Conservation (phyloP, 2,329 filamentous ascomycete species). For the Chalara sp. region DNA sequence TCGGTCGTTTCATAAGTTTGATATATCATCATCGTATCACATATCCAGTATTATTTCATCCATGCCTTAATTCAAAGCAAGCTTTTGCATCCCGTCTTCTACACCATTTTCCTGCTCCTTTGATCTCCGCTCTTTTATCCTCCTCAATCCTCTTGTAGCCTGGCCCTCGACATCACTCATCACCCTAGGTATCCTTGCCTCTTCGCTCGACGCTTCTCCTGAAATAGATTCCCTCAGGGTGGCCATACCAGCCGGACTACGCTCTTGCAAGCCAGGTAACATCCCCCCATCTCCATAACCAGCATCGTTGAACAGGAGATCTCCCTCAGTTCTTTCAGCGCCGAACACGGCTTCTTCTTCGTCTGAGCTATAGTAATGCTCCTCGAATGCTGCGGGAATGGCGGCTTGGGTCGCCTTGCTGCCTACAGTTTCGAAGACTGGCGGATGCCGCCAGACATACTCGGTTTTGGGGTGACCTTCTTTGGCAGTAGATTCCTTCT, state of each 20-base stretch:
- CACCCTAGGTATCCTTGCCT: neutral
- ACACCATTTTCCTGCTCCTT: too few relatives aligned
- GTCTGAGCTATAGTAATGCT: neutral
- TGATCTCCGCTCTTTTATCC: neutral
- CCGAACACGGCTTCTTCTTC: neutral
- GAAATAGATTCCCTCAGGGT: neutral
- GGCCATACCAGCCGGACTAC: neutral
- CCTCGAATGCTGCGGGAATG: constrained; percentile 9
- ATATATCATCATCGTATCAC: too few relatives aligned
- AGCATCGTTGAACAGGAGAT: constrained; percentile 11
- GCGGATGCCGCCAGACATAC: constrained; percentile 23
- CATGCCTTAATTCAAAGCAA: too few relatives aligned
- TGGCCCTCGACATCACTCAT: neutral
- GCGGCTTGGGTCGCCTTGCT: constrained; percentile 7
- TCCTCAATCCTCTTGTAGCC: neutral
- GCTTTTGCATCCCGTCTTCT: too few relatives aligned
- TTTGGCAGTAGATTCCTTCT: constrained; percentile 17
- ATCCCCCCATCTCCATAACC: constrained; percentile 16
- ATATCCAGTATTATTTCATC: too few relatives aligned
- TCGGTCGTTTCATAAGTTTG: too few relatives aligned
- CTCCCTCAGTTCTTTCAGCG: constrained; percentile 6
- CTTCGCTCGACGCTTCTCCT: neutral
- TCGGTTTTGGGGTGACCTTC: constrained; percentile 19
- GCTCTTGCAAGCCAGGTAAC: constrained; percentile 14
- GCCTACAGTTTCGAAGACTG: constrained; percentile 14